phyloP scores from a whole-genome alignment of 768 basidiomycete genomes.

The Lactarius hengduanensis region DNA sequence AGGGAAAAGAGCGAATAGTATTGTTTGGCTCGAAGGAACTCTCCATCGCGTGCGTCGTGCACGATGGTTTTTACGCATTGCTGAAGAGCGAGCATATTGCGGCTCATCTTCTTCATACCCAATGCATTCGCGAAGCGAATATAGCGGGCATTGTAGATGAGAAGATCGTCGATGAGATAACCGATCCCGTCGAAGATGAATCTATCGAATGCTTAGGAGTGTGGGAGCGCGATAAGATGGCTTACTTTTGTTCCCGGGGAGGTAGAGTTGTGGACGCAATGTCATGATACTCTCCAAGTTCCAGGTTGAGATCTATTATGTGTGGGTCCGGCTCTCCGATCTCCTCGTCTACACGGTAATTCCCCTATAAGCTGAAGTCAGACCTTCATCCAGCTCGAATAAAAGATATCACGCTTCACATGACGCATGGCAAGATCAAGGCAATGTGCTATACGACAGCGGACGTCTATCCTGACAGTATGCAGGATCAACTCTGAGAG shows the following conservation, averaged over 20 bases:
- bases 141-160: slow-evolving; percentile 71
- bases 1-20: slow-evolving; percentile 80
- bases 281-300: slow-evolving; percentile 76
- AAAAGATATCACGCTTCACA: slow-evolving; percentile 16
- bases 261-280: slow-evolving; percentile 61
- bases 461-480: slow-evolving; percentile 83
- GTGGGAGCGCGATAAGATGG: slow-evolving; percentile 15
- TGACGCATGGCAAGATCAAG: slow-evolving; percentile 63
- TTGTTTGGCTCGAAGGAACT: slow-evolving; percentile 71
- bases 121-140: slow-evolving; percentile 67
- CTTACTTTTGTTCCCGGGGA: slow-evolving; percentile 64
- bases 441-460: slow-evolving; percentile 81
- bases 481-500: slow-evolving; percentile 83
- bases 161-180: slow-evolving; percentile 76
- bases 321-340: slow-evolving; percentile 90
- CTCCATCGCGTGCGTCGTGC: slow-evolving; percentile 55
- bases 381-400: background rate
- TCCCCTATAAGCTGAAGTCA: slow-evolving; percentile 54
- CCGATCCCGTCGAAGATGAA: slow-evolving; percentile 88
- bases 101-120: slow-evolving; percentile 83
- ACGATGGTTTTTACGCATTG: slow-evolving; percentile 83
- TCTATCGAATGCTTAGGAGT: slow-evolving; percentile 41
- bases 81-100: slow-evolving; percentile 89
- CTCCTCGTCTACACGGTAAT: slow-evolving; percentile 79
- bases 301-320: slow-evolving; percentile 79